A percentile compares a stretch with the other conserved stretches of the same genome.
These are phyloP conservation scores for Camellia oleifera DNA, from an alignment of 179 eudicot species.

Conservation along the genomic window DNA sequence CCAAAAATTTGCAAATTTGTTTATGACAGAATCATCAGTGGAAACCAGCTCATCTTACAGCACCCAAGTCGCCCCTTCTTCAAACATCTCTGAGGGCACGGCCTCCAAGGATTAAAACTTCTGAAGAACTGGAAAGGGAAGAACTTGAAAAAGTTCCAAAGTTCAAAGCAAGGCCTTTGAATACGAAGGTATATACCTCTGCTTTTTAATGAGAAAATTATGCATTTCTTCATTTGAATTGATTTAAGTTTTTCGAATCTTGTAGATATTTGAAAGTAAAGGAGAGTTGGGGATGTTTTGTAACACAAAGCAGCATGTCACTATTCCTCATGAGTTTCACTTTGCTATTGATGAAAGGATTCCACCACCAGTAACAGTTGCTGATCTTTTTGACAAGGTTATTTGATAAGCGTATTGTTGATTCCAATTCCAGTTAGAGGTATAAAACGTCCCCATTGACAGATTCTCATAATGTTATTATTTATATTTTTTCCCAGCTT, in stretches of 20 bases:
- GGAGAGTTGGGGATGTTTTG: conserved; percentile 79
- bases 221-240: not conserved
- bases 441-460: not conserved
- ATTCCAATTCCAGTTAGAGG: not conserved
- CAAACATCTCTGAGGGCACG: conserved; percentile 92
- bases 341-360: conserved; percentile 79
- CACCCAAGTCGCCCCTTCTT: conserved; percentile 81
- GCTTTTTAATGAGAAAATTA: not conserved
- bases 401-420: not conserved
- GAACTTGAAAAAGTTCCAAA: conserved; percentile 75
- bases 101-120: conserved; percentile 65
- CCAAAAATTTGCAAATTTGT: not conserved
- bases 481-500: conserved; percentile 45
- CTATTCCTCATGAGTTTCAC: conserved; percentile 84
- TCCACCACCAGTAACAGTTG: conserved; percentile 50
- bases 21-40: conserved; percentile 54
- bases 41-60: conserved; percentile 56
- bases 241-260: not conserved
- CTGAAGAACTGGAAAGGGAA: conserved; percentile 76
- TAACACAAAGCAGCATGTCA: conserved; percentile 68
- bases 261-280: conserved; percentile 89
- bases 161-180: conserved; percentile 92
- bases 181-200: conserved; percentile 60
- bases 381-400: conserved; percentile 92
- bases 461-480: not conserved